phyloP scores from a whole-genome alignment of 345 rosid genomes.

The Melastoma malabathricum region DNA sequence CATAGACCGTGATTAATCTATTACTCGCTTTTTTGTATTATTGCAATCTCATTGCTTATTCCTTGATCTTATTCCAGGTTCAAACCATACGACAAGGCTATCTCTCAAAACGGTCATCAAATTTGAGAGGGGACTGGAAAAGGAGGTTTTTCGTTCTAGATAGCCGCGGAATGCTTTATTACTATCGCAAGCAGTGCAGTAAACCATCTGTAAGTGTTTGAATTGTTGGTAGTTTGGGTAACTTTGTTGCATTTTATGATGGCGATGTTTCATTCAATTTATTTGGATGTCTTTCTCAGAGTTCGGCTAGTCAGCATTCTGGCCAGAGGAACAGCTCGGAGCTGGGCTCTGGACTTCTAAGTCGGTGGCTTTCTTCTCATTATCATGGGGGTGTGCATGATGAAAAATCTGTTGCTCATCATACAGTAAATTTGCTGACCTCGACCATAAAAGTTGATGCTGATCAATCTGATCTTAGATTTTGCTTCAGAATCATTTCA shows the following conservation, averaged over 20 bases:
- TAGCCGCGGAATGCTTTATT: conserved; percentile 97
- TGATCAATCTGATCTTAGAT: conserved; percentile 94
- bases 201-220: conserved; percentile 72
- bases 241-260: too few species aligned
- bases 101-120: conserved; percentile 93
- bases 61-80: conserved; percentile 34
- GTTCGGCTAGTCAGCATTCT: conserved; percentile 59
- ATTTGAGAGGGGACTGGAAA: conserved; percentile 99
- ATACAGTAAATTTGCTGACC: conserved; percentile 97
- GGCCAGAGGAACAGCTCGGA: conserved; percentile 93
- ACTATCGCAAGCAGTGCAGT: conserved; percentile 83
- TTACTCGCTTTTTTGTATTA: conserved; percentile 3
- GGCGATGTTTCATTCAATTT: neutral
- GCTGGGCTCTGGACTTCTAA: conserved; percentile 85
- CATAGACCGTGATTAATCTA: conserved; percentile 1
- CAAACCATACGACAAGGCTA: conserved; percentile 98
- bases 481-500: conserved; percentile 97
- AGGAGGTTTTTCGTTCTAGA: conserved; percentile 98
- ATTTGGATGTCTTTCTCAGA: conserved; percentile 23
- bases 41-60: conserved; percentile 6
- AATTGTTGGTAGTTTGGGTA: neutral
- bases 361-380: conserved; percentile 97
- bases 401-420: conserved; percentile 98
- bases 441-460: conserved; percentile 97
- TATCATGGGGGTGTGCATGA: conserved; percentile 90